phyloP scores from a whole-genome alignment of 2,329 filamentous ascomycete species.

The Fusarium begoniae region DNA sequence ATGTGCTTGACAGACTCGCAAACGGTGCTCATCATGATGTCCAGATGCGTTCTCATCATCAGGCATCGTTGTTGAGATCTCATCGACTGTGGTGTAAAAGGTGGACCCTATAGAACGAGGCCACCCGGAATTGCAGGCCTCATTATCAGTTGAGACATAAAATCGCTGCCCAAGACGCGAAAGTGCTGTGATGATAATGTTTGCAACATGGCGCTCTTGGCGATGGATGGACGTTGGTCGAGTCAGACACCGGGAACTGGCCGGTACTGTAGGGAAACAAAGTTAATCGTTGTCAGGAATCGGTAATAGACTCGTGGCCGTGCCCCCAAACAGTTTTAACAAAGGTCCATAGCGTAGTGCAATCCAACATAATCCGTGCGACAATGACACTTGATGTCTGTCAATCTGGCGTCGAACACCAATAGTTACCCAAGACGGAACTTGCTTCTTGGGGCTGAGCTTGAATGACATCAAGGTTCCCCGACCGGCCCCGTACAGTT shows the following conservation, averaged over 20 bases:
- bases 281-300: not conserved
- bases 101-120: not conserved
- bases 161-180: not conserved
- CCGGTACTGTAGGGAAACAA: not conserved
- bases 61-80: not conserved
- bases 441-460: not conserved
- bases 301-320: not conserved
- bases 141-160: not conserved
- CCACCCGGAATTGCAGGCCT: not conserved
- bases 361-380: not conserved
- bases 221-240: not conserved
- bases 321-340: not conserved
- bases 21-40: not conserved
- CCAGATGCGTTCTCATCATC: too few species aligned
- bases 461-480: constrained; percentile 12
- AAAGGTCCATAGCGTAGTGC: not conserved
- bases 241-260: not conserved
- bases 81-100: not conserved
- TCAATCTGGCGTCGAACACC: not conserved
- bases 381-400: not conserved
- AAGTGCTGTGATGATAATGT: not conserved
- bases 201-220: not conserved
- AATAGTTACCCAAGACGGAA: not conserved
- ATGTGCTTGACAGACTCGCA: not conserved
- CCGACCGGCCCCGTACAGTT: constrained; percentile 20